Base-by-base conservation (phyloP, 2,329 filamentous ascomycete species). In the Colletotrichum aenigma region DNA sequence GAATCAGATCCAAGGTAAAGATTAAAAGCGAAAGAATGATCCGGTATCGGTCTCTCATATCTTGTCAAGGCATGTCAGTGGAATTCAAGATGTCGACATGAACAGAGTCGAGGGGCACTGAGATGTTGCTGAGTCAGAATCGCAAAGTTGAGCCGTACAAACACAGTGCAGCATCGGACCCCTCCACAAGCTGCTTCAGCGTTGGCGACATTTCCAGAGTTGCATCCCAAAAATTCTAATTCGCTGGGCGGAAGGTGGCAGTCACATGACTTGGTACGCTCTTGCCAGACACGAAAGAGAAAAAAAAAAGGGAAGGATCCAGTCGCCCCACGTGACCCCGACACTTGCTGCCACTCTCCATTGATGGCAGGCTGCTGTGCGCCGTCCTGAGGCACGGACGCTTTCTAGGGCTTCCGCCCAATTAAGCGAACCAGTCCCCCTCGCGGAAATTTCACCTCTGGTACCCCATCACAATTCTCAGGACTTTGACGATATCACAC, bases 341-440 rank as follows among this genome's bases (percentile, higher is more conserved):
- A 4, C 43, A 48, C 43, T 21, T 52, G n/a, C 26, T 38, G 21
- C 48, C 21, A 56, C 16, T 4, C 65, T 3, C 65, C 48, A 58
- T 32, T 6, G 13, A 1, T 36, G 18, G 21, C n/a, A 26, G 24
- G 21, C 36, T 38, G 34, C 61, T 64, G 61, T 64, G 66, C 43
- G 43, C 43, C 43, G 56, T 69, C 52, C 66, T 69, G 66, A 61
- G 66, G 48, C 69, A 58, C 61, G 56, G 58, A 48, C 67, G 15
- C 21, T 36, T 75, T 79, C 81, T 87, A 87, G 87, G 86, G 86
- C 86, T 87, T 86, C 84, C 84, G 83, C 86, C 85, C 85, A 87
- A 82, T 83, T 86, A 85, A 85, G 83, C 84, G 83, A 71, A 58
- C 67, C 75, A 66, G 61, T 69, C 52, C 52, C 64, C 65, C 72